Conservation (phyloP, 306 rosid genomes). For the Fragaria nilgerrensis region DNA sequence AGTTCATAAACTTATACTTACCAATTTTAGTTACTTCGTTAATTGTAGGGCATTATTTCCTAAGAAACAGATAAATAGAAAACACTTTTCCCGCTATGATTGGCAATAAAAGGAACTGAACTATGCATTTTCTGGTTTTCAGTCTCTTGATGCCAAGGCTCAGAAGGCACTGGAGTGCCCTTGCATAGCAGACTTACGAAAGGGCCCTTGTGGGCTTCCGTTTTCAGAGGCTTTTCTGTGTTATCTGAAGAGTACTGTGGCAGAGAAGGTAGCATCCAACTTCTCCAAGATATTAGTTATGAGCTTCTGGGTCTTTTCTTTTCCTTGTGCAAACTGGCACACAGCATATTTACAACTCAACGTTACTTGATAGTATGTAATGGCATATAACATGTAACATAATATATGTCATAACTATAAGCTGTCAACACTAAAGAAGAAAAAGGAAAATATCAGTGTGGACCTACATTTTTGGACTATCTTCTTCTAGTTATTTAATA, state of each 20-base stretch:
- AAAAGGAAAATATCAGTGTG: not conserved
- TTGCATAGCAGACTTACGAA: conserved; percentile 84
- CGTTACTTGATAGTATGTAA: not conserved
- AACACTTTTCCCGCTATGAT: not conserved
- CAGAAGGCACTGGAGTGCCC: conserved; percentile 90
- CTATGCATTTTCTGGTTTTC: conserved; percentile 52
- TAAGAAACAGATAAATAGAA: not conserved
- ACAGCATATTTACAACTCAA: not conserved
- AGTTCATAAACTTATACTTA: not conserved
- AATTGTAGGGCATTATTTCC: not conserved
- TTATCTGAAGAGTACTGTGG: conserved; percentile 79
- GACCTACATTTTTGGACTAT: not conserved
- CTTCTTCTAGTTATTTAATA: not conserved
- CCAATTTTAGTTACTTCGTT: not conserved
- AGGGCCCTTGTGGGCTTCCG: conserved; percentile 74
- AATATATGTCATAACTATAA: not conserved
- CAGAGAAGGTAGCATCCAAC: conserved; percentile 64
- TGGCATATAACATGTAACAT: not conserved
- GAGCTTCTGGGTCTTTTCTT: not conserved
- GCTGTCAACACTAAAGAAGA: not conserved
- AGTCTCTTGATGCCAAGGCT: conserved; percentile 84
- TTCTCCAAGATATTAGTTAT: not conserved
- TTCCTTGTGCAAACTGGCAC: not conserved
- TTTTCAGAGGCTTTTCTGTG: conserved; percentile 86
- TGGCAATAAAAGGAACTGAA: conserved; percentile 8